Percentiles rank a stretch among this genome's conserved stretches.
phyloP scores from a whole-genome alignment of 2,329 filamentous ascomycete species.

The Ophiostoma montium region DNA sequence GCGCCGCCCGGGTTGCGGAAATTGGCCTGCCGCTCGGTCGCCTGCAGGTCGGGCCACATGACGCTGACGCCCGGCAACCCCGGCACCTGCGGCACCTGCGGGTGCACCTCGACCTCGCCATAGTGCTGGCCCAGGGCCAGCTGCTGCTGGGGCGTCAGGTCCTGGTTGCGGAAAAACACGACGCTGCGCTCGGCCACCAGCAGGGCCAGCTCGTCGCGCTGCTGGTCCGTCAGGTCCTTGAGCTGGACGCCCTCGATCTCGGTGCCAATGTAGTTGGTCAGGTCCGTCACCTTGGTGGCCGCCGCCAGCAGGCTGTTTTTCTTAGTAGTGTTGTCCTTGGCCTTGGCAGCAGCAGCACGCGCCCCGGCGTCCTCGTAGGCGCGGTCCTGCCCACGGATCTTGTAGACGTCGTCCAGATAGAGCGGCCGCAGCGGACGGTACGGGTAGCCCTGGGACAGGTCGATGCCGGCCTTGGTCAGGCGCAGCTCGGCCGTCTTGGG shows the following conservation, averaged over 20 bases:
- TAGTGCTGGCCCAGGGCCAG: conserved; percentile 47
- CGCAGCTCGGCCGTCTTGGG: conserved; percentile 42
- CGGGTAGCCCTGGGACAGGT: conserved; percentile 56
- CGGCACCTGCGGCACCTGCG: conserved; percentile 57
- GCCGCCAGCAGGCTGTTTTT: conserved; percentile 44
- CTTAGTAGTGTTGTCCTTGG: no score
- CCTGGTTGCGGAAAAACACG: conserved; percentile 53
- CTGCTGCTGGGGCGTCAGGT: conserved; percentile 47
- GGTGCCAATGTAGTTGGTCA: conserved; percentile 49
- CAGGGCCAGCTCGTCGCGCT: conserved; percentile 47
- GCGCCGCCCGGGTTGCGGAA: conserved; percentile 56
- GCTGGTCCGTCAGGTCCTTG: conserved; percentile 43
- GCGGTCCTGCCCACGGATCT: conserved; percentile 44
- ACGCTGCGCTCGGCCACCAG: conserved; percentile 50
- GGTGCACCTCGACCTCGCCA: conserved; percentile 54
- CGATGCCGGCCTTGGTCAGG: conserved; percentile 53
- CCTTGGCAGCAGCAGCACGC: conserved; percentile 52
- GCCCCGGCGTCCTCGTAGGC: conserved; percentile 45
- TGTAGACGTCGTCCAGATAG: conserved; percentile 55
- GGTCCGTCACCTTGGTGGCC: conserved; percentile 46
- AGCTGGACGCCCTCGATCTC: conserved; percentile 50
- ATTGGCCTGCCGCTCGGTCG: conserved; percentile 43
- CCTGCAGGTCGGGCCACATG: conserved; percentile 56
- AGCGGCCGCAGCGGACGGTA: conserved; percentile 54
- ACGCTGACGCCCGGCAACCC: conserved; percentile 50